Base-by-base conservation (phyloP, 108 stramenopile species). In the Pelagomonas calceolata region DNA sequence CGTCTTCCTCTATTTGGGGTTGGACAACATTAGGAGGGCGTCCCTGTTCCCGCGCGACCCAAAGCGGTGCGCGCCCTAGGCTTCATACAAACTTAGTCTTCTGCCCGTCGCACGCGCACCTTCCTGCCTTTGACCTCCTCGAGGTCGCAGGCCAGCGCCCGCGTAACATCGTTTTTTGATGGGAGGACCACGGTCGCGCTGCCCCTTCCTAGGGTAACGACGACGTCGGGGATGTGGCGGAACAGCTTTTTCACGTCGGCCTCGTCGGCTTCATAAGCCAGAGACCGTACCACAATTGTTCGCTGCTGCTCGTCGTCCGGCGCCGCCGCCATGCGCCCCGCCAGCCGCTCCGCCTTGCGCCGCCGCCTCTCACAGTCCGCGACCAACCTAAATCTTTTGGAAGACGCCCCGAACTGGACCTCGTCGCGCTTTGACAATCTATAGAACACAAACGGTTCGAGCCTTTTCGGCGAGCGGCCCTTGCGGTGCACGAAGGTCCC, bases 31-130 rank as follows among this genome's bases (percentile, higher is more conserved):
- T 12, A 78, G 96, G 51, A 98, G 95, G 83, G 94, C 95, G 12
- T 92, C 91, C 31, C 94, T 98, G 93, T 98, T 98, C 83, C 96
- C 96, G 18, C 89, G 96, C 21, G 96, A 95, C 79, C 96, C 96
- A 17, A 95, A 91, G 75, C 84, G 96, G 35, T 93, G 91, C 68
- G 78, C 89, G 16, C 96, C 96, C 0, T 97, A 91, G 51, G 39
- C 39, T 5, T 10, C 39, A 5, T 43, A 5, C 9, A 43, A 43
- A 12, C 39, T 12, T 43, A 43, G 39, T 43, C 39, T 17, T 60
- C 51, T 17, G 51, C 51, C 21, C 51, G 51, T 17, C 1, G 4
- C 21, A 60, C 26, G 51, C 26, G 26, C 21, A 60, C 51, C 51
- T 60, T 60, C 21, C 51, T 17, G 26, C 51, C 51, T 3, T 26